Conservation (phyloP, 2,329 filamentous ascomycete genomes). For the Fusarium multiceps region DNA sequence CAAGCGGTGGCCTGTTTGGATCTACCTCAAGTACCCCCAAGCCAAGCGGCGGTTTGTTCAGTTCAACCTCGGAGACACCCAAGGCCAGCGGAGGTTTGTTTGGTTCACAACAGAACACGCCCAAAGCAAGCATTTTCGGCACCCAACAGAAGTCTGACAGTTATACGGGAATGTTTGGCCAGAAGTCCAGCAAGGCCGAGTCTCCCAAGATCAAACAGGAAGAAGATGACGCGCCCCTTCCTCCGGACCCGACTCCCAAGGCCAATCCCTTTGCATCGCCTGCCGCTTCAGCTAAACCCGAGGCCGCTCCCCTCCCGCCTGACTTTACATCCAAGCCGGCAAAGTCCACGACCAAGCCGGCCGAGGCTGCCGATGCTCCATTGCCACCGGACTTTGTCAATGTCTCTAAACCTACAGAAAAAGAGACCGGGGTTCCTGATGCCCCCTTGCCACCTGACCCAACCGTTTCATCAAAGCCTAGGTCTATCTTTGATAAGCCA, state of each 20-base stretch:
- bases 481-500: slow-evolving; percentile 37
- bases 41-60: slow-evolving; percentile 33
- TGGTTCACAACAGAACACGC: slow-evolving; percentile 39
- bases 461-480: slow-evolving; percentile 25
- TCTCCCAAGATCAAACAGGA: slow-evolving; percentile 53
- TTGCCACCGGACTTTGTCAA: slow-evolving; percentile 50
- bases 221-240: slow-evolving; percentile 58
- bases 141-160: slow-evolving; percentile 36
- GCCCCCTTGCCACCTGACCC: slow-evolving; percentile 32
- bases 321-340: slow-evolving; percentile 45
- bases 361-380: slow-evolving; percentile 44
- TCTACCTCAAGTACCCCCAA: slow-evolving; percentile 35
- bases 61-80: slow-evolving; percentile 45
- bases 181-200: slow-evolving; percentile 39
- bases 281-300: slow-evolving; percentile 52
- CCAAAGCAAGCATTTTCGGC: slow-evolving; percentile 40
- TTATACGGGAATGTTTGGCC: slow-evolving; percentile 43
- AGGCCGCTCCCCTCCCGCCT: slow-evolving; percentile 59
- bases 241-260: slow-evolving; percentile 65
- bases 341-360: slow-evolving; percentile 14
- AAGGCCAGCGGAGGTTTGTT: slow-evolving; percentile 43
- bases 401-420: slow-evolving; percentile 31
- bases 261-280: not conserved
- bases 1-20: slow-evolving; percentile 44
- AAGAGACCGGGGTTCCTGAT: slow-evolving; percentile 8